Evolutionary conservation across 306 rosid species (phyloP), one percentile per base, ranked within the genome.

Genomic region (Begonia loranthoides): DNA sequence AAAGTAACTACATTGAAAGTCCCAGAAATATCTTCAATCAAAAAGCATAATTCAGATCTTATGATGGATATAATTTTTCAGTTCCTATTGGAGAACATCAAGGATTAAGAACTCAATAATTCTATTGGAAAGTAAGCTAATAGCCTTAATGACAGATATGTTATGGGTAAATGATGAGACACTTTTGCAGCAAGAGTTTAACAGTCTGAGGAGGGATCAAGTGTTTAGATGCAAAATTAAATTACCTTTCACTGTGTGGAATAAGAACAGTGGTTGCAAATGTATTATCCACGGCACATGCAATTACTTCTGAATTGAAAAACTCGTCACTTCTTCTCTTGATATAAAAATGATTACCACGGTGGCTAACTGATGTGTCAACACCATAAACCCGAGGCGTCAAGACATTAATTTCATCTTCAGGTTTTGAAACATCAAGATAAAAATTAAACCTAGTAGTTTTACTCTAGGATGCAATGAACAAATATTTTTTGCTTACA

Each of bases 231-330:
- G n/a, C 3, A 28, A 28, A 22, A 22, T 22, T 19, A 5, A 17
- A 61, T 62, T 66, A 85, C 95, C 97, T 89, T 62, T 89, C 90
- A 68, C 83, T 73, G 75, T 85, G 95, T 49, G 95, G 95, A 77
- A 89, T 76, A 64, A 89, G 72, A 73, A 82, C 67, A 16, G 75
- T 67, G 48, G 76, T 75, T 40, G 87, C 79, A 49, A 79, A 71
- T 66, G 70, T 64, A 70, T 82, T 58, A 62, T 76, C 74, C 63
- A 85, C 17, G 6, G 94, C 64, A 58, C 94, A 85, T 56, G 87
- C 94, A 66, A 85, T 72, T 53, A 89, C 64, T 70, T 89, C 94
- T 40, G 94, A 85, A 70, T 89, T 89, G 73, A 85, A 85, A 68
- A 76, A 70, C 57, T 79, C 71, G 13, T 71, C 67, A 11, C 94